A percentile compares a stretch with the other conserved stretches of the same genome.
phyloP scores from a whole-genome alignment of 768 basidiomycete species.

The Boletus rufocinnamomeus region DNA sequence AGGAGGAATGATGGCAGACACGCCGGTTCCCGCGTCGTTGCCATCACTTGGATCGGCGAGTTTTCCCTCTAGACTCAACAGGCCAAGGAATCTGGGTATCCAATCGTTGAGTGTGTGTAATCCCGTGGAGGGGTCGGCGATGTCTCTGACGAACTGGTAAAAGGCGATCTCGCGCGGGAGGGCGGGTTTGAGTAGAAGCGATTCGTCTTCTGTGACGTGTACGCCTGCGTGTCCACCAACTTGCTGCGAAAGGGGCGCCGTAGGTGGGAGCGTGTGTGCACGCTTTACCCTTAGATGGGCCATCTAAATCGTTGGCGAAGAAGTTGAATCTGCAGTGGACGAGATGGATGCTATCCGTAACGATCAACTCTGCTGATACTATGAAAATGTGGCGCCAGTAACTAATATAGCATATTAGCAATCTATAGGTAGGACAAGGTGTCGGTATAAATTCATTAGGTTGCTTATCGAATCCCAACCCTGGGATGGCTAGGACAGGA shows the following conservation, averaged over 20 bases:
- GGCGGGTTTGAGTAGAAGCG: conserved; percentile 80
- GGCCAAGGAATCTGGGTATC: conserved; percentile 79
- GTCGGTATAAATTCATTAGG: too few species aligned
- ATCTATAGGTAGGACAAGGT: too few species aligned
- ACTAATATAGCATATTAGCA: too few species aligned
- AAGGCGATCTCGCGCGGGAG: conserved; percentile 66
- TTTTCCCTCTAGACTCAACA: conserved; percentile 67
- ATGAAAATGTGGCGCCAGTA: too few species aligned
- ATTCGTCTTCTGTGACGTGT: conserved; percentile 67
- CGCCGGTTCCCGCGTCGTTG: not conserved
- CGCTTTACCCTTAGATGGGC: conserved; percentile 10
- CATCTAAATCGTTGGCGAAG: not conserved
- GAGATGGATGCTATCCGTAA: not conserved
- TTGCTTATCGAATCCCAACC: too few species aligned
- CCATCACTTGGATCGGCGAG: conserved; percentile 20
- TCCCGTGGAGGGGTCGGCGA: conserved; percentile 29
- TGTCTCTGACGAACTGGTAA: conserved; percentile 54
- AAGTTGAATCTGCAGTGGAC: not conserved
- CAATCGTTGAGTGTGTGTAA: conserved; percentile 47
- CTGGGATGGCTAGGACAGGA: too few species aligned
- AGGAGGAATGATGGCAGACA: conserved; percentile 27
- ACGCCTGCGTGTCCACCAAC: conserved; percentile 84
- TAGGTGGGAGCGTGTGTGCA: conserved; percentile 23
- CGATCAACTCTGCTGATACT: too few species aligned
- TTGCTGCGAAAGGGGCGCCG: conserved; percentile 51